Conservation (phyloP, 345 rosid genomes). For the Durio zibethinus region DNA sequence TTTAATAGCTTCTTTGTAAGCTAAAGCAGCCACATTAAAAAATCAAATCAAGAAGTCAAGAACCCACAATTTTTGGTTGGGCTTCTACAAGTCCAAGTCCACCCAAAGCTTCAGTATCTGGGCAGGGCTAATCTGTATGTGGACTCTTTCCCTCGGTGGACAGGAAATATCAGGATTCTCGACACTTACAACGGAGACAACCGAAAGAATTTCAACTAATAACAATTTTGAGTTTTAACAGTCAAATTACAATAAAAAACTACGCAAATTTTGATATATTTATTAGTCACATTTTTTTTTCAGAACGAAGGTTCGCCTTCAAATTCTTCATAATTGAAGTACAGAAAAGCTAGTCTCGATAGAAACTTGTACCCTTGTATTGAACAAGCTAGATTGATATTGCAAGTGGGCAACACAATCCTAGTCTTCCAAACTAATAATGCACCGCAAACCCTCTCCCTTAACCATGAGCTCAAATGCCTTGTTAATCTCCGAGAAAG, state of each 20-base stretch:
- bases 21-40: neutral
- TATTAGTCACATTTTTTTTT: no score
- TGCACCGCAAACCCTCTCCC: conserved; percentile 45
- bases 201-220: neutral
- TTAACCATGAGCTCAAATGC: conserved; percentile 50
- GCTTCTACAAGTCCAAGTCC: neutral
- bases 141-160: neutral
- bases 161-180: neutral
- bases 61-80: neutral
- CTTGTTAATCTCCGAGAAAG: conserved; percentile 49
- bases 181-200: neutral
- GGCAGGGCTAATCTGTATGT: neutral
- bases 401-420: neutral
- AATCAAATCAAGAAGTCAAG: neutral
- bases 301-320: no score
- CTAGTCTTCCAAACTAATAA: conserved; percentile 42
- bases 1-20: neutral
- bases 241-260: no score
- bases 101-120: neutral
- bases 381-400: neutral
- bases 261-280: no score
- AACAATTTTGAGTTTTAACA: neutral
- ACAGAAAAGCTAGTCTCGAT: neutral
- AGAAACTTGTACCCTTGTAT: no score
- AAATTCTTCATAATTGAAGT: no score